Conservation (phyloP, 139 green algal genomes). For the Chlamydomonas sphaeroides region DNA sequence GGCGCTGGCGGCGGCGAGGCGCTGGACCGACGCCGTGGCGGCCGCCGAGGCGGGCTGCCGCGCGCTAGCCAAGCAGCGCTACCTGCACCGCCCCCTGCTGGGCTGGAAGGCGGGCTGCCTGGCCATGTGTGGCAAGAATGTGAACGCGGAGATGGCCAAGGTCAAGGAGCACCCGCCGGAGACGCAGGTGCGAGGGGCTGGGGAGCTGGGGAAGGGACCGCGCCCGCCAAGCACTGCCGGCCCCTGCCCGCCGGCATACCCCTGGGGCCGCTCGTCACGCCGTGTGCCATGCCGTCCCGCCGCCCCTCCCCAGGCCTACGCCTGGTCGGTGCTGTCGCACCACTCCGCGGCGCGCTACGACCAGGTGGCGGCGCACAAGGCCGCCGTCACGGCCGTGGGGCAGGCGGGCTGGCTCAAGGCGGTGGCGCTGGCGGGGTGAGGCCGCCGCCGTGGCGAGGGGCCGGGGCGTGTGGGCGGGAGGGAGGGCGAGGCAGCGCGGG, state of each 20-base stretch:
- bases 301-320: constrained; percentile 20
- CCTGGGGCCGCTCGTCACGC: background rate
- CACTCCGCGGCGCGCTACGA: constrained; percentile 45
- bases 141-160: constrained; percentile 54
- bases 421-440: constrained; percentile 38
- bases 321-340: constrained; percentile 50
- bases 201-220: too few species aligned
- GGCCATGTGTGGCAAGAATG: constrained; percentile 32
- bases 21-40: constrained; percentile 53
- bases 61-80: constrained; percentile 25
- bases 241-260: background rate
- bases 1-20: constrained; percentile 48
- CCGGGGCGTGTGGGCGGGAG: background rate
- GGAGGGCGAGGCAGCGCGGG: background rate
- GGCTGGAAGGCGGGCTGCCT: constrained; percentile 61
- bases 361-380: constrained; percentile 43
- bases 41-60: constrained; percentile 43
- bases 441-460: too few species aligned
- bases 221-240: too few species aligned
- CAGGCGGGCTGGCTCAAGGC: constrained; percentile 54
- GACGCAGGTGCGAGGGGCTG: constrained; percentile 39
- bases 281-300: background rate
- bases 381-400: constrained; percentile 17
- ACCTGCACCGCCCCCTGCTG: constrained; percentile 49
- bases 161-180: constrained; percentile 55